Base-by-base conservation (phyloP, 805 yeast species). In the Wickerhamomyces mucosus region DNA sequence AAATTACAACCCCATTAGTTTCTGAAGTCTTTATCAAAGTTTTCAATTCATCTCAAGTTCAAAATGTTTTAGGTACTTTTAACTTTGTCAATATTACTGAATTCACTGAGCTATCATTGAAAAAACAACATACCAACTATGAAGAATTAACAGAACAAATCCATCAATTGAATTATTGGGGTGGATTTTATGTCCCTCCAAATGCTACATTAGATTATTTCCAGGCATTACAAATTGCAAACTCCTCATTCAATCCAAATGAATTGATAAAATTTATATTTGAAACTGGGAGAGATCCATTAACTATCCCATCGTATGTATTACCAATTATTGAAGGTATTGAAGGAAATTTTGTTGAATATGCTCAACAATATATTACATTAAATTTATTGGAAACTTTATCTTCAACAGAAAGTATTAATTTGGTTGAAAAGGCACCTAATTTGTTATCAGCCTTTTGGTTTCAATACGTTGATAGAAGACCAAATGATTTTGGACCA, bases 231-330 rank as follows among this genome's bases (percentile, higher is more conserved):
- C 18, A 29, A 19, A 29, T 32, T 1, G 27, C 32, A n/a, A 28
- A 40, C 10, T n/a, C 42, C 1, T 16, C 36, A 1, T 42, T 39
- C 28, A 34, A 36, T 29, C 25, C 35, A 6, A 25, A 34, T 8
- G 31, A 11, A 26, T n/a, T n/a, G n/a, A 41, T 72, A 15, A 46
- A 55, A 5, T 51, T 66, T 3, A 50, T 63, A 27, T 77, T 67
- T 45, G 82, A 76, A 49, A 66, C 78, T 0, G 81, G 75, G 4
- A 55, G 82, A 40, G 82, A 78, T 44, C 56, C 67, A 32, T 39
- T 55, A 21, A 60, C 65, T 19, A 59, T 72, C 58, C 42, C 35
- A 8, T 38, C 55, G 3, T 65, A 61, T 31, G 56, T 73, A 6
- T 41, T 55, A 0, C 70, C 78, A 0, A 50, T 58, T 7, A 35